Evolutionary conservation across 2,329 filamentous ascomycete species (phyloP).

Genomic region (Claviceps arundinis): DNA sequence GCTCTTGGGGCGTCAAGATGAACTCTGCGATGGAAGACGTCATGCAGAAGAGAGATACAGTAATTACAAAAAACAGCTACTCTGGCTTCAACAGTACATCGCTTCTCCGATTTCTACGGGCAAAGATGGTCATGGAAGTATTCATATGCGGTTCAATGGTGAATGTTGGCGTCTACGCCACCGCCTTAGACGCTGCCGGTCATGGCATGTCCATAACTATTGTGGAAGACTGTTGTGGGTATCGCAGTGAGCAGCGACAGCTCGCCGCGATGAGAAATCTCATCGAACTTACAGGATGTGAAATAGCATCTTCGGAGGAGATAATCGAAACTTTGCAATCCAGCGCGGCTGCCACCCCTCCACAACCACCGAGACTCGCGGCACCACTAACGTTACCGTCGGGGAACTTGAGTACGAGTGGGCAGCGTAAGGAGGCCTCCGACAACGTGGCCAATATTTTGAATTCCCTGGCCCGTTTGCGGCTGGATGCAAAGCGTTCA

Average conservation of each 20-base stretch:
- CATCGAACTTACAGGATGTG: slow-evolving; percentile 60
- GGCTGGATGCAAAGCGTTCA: slow-evolving; percentile 16
- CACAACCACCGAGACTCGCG: slow-evolving; percentile 3
- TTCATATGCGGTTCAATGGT: slow-evolving; percentile 79
- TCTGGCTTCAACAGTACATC: slow-evolving; percentile 71
- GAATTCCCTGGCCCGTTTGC: slow-evolving; percentile 19
- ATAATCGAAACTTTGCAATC: slow-evolving; percentile 30
- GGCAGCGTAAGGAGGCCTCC: neutral
- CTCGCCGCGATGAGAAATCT: slow-evolving; percentile 57
- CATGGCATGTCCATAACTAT: slow-evolving; percentile 82
- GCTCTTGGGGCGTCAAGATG: slow-evolving; percentile 32
- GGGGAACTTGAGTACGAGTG: neutral
- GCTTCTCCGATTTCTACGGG: slow-evolving; percentile 64
- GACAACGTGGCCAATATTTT: slow-evolving; percentile 16
- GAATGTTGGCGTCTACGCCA: slow-evolving; percentile 83
- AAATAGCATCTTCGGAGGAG: slow-evolving; percentile 44
- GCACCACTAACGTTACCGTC: neutral
- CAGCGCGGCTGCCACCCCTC: slow-evolving; percentile 2
- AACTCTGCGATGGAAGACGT: slow-evolving; percentile 26
- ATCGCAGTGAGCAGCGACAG: slow-evolving; percentile 56
- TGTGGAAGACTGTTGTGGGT: slow-evolving; percentile 80
- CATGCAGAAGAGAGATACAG: slow-evolving; percentile 35
- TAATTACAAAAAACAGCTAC: slow-evolving; percentile 63
- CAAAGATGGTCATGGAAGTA: slow-evolving; percentile 76
- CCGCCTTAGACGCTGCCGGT: slow-evolving; percentile 76